A percentile compares a stretch with the other conserved stretches of the same genome.
These are phyloP conservation scores for Cladophialophora immunda DNA, from an alignment of 2,329 filamentous ascomycete species.

Conservation along the genomic window DNA sequence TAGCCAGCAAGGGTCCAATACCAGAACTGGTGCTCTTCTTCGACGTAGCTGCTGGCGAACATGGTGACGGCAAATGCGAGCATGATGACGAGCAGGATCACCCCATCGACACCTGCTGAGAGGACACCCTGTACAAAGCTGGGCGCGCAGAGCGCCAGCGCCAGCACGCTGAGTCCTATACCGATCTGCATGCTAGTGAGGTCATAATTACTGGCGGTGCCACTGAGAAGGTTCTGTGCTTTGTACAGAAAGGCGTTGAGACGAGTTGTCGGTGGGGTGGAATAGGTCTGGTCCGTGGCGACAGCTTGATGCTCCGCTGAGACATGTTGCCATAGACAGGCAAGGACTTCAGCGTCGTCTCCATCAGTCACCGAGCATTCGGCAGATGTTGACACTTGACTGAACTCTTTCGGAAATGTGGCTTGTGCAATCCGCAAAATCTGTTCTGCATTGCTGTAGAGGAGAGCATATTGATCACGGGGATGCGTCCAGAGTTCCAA, in stretches of 20 bases:
- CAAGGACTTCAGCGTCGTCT: constrained; percentile 64
- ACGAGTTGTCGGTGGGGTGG: constrained; percentile 4
- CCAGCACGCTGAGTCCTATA: constrained; percentile 48
- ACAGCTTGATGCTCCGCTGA: constrained; percentile 10
- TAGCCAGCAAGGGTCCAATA: constrained; percentile 76
- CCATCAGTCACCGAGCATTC: constrained; percentile 41
- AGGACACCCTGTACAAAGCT: constrained; percentile 22
- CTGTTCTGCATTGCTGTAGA: constrained; percentile 81
- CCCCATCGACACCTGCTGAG: constrained; percentile 28
- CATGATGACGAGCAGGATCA: constrained; percentile 61
- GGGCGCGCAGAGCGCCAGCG: constrained; percentile 42
- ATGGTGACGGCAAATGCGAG: constrained; percentile 83
- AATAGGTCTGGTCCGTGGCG: not conserved
- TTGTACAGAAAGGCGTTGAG: constrained; percentile 67
- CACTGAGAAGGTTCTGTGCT: constrained; percentile 83
- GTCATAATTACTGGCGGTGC: constrained; percentile 92
- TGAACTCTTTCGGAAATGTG: constrained; percentile 67
- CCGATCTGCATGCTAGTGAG: constrained; percentile 67
- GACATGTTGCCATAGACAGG: constrained; percentile 71
- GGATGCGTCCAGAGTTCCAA: constrained; percentile 74
- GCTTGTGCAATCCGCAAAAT: constrained; percentile 79
- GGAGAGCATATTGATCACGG: constrained; percentile 69
- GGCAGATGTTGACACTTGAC: constrained; percentile 38
- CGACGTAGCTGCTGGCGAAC: constrained; percentile 97
- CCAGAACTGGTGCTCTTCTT: constrained; percentile 99